phyloP scores from a whole-genome alignment of 176 grass and related monocot genomes.

The Musa acuminata region DNA sequence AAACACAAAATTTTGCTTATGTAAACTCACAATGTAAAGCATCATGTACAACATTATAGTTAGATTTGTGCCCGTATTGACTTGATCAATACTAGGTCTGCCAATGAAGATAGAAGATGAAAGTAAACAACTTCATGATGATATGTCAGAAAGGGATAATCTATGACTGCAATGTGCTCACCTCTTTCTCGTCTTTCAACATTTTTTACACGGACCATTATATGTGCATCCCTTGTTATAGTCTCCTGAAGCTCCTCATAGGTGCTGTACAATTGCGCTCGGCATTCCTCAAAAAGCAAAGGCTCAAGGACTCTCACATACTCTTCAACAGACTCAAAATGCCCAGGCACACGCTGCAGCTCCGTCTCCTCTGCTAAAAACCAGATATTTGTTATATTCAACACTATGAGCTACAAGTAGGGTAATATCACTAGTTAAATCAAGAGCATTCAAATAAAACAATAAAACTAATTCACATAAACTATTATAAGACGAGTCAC shows the following conservation, averaged over 20 bases:
- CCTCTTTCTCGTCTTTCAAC: slow-evolving; percentile 95
- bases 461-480: no score
- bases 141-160: background rate
- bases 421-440: background rate
- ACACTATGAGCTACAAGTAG: background rate
- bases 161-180: slow-evolving; percentile 12
- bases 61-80: no score
- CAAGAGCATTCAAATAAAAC: no score
- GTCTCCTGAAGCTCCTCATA: slow-evolving; percentile 86
- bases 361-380: slow-evolving; percentile 74
- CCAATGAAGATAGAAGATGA: no score
- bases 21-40: no score
- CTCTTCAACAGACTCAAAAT: slow-evolving; percentile 86
- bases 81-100: no score
- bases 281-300: slow-evolving; percentile 99
- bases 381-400: slow-evolving; percentile 6
- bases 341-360: slow-evolving; percentile 84
- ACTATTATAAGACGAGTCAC: no score
- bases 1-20: no score
- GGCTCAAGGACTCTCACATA: slow-evolving; percentile 96
- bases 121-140: background rate
- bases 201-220: slow-evolving; percentile 65
- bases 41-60: no score
- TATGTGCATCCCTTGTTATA: slow-evolving; percentile 63
- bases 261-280: slow-evolving; percentile 86